phyloP scores from a whole-genome alignment of 108 stramenopile species.

The Nitzschia putrida region DNA sequence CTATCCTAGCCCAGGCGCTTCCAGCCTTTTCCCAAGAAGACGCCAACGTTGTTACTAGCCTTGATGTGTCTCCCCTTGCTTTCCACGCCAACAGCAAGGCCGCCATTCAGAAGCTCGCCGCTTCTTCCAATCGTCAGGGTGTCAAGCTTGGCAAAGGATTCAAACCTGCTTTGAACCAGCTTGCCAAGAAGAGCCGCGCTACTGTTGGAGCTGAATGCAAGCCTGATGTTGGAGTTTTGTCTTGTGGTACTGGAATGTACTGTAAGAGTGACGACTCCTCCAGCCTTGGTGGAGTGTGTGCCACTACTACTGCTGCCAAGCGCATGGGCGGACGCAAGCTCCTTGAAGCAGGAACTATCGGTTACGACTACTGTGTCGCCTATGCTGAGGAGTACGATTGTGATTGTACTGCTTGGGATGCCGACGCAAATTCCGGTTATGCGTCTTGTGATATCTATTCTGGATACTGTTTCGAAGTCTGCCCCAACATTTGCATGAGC shows the following conservation, averaged over 20 bases:
- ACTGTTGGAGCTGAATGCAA: slow-evolving; percentile 6
- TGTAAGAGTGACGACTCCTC: slow-evolving; percentile 8
- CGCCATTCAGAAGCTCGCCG: not conserved
- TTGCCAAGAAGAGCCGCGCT: no score
- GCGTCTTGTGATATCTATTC: not conserved
- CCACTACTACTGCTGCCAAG: not conserved
- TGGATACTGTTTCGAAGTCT: not conserved
- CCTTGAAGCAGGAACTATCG: not conserved
- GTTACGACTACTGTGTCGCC: slow-evolving; percentile 4
- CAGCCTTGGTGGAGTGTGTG: slow-evolving; percentile 17
- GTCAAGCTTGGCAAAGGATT: no score
- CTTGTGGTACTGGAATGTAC: slow-evolving; percentile 14
- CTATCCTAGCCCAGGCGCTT: slow-evolving; percentile 7
- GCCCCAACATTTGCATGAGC: not conserved
- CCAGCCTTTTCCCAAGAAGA: not conserved
- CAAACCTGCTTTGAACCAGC: no score
- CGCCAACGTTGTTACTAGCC: not conserved
- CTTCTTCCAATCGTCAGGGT: no score
- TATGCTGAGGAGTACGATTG: slow-evolving; percentile 5
- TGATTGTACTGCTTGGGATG: not conserved
- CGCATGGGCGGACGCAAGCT: not conserved
- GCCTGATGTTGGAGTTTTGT: slow-evolving; percentile 20
- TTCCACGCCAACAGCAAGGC: no score
- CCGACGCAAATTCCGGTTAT: not conserved
- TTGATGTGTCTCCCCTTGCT: no score